Base-by-base conservation (phyloP, 768 basidiomycete genomes). In the Chalciporus pseudorubinellus region DNA sequence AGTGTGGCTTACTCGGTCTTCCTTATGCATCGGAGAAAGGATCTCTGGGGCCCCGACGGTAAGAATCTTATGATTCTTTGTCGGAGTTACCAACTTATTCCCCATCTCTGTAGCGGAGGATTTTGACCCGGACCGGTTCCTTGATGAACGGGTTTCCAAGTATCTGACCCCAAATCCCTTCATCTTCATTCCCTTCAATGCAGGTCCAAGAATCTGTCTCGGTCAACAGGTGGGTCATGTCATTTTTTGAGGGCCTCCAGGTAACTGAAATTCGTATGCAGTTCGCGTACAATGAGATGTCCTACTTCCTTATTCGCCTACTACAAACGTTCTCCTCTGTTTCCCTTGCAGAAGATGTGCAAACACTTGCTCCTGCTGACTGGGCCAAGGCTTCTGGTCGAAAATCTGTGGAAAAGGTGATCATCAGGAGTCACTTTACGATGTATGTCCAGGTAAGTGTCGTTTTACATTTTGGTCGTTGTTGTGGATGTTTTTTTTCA, bases 21-120 rank as follows among this genome's bases (percentile, higher is more conserved):
- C 48, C 53, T 79, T 28, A 83, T 85, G 82, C 85, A 87, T 33
- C 74, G 84, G 6, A 72, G 83, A 28, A 74, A 66, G 44, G 81
- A 84, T 55, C 72, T 83, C 6, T 87, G 85, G 85, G 85, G 85
- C 0, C 82, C 83, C 1, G 83, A 85, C 59, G 84, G 83, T 83
- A 56, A 51, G 52, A 3, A 20, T 2, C 14, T 6, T 11, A 22
- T 24, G 5, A 1, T 20, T 4, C 2, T 16, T 20, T 16, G 1
- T 14, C 26, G 22, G 7, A 36, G 26, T 29, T 14, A 20, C 21
- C 12, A 38, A 24, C 48, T 53, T 28, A 53, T 19, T 2, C 6
- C 14, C n/a, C 13, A n/a, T 40, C 42, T 16, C 20, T 18, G 9
- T 43, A 83, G 82, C 83, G n/a, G 62, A 76, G 3, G 56, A 68